Evolutionary conservation across 306 rosid species (phyloP), one percentile per base, ranked within the genome.

Genomic region (Quercus aquifolioides): DNA sequence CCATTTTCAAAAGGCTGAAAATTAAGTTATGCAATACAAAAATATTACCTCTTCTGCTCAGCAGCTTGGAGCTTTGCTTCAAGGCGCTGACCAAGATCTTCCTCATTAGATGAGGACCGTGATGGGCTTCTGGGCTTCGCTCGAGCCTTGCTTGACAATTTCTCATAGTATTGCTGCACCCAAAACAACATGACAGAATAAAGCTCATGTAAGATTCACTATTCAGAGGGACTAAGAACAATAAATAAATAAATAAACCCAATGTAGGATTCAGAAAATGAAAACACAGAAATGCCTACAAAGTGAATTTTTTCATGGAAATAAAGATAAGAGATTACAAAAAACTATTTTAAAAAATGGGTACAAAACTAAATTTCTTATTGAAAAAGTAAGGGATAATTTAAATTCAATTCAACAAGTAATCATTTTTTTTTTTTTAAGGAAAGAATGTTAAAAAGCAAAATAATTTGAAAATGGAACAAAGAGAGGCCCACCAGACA

Each of bases 41-140:
- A 23, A 35, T 67, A 75, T 74, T 55, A 91, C 99, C 98, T 92
- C 82, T 95, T 95, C 87, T 87, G 94, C 75, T 92, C 94, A 71
- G 99, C 98, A 69, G 97, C 99, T 83, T 87, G 92, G 80, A 95
- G 90, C 82, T 91, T 95, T n/a, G 97, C 98, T 78, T 91, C 94
- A 4, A 93, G 91, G 59, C 98, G 90, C 91, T 90, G 95, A 21
- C 86, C 96, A 72, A 84, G 96, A 84, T 92, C 93, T 70, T 92
- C 96, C 69, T 89, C 97, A 28, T 85, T 85, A 28, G 91, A 88
- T 54, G 93, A 92, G 82, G 89, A 90, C 58, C 86, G 83, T 8
- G 90, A 80, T 18, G 93, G 94, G 83, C 91, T 95, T 85, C 92
- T 91, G 9, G 91, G 94, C 85, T 94, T 94, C 17, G 92, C 80